Conservation (phyloP, 108 stramenopile genomes). For the Cyclostephanos invisitatus region DNA sequence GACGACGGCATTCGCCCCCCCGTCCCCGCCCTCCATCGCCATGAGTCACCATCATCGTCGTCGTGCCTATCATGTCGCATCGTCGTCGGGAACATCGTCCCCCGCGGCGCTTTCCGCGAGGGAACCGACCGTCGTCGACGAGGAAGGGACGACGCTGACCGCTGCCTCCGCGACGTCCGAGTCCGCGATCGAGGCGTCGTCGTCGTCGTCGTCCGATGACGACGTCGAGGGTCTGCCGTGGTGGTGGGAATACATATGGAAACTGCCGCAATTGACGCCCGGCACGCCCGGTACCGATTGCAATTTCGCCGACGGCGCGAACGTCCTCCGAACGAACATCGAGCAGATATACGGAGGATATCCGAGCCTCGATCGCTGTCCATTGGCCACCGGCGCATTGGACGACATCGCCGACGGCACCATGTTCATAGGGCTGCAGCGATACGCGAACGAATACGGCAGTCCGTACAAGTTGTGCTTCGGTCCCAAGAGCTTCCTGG, state of each 20-base stretch:
- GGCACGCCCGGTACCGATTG: conserved; percentile 67
- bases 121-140: no score
- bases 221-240: conserved; percentile 76
- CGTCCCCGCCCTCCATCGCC: no score
- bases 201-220: no score
- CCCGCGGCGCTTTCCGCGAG: no score
- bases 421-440: conserved; percentile 91
- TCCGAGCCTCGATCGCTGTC: conserved; percentile 87
- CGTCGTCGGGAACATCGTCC: no score
- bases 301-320: conserved; percentile 80
- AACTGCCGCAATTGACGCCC: conserved; percentile 67
- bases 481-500: conserved; percentile 95
- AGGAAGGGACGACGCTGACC: no score
- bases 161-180: no score
- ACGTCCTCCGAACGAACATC: conserved; percentile 88
- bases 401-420: conserved; percentile 90
- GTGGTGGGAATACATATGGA: conserved; percentile 91
- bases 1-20: no score
- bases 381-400: conserved; percentile 92
- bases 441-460: conserved; percentile 82
- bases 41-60: no score
- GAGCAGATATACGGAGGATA: conserved; percentile 95
- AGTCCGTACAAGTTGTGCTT: conserved; percentile 96
- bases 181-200: no score
- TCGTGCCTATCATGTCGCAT: no score